Evolutionary conservation across 805 yeast species (phyloP), one percentile per base, ranked within the genome.

Genomic region (Saccharomycopsis sp.): DNA sequence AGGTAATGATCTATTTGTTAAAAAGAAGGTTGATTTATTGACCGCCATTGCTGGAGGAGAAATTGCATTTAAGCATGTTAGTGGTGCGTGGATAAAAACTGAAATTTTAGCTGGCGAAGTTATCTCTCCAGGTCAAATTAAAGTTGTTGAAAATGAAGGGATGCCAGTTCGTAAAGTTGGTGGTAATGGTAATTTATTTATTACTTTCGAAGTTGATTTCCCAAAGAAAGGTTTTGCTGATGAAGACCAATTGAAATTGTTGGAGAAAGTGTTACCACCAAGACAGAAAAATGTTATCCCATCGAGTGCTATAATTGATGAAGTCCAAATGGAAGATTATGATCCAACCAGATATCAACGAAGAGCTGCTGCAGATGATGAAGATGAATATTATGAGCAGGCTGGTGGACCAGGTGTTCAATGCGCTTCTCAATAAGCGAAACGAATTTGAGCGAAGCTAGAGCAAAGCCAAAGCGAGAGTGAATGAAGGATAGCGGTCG

Each of bases 21-120:
- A 82, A 60, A 87, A 86, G 54, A 88, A 87, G 70, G 71, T 93
- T 58, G 97, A 93, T 64, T 73, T 93, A 55, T 72, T 90, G 61
- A 88, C 97, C 21, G 96, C 99, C 24, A 75, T 93, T 56, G 94
- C 96, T 38, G 99, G 99, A 62, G 99, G 99, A 58, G 81, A 81
- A 50, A 74, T 93, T 62, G 81, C 84, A 29, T 70, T 93, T 62
- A 75, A 88, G 71, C 97, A 90, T 61, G 79, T 93, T 47, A 85
- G 87, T 55, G 96, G 96, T 54, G 96, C 88, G 57, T 87, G 79
- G 75, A 70, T 90, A 59, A 86, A 88, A 72, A 77, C 88, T 48
- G 71, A 75, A 31, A 78, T 89, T 51, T 68, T 83, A 41, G 93
- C 97, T 44, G 97, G 97, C 63, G 96, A 90, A 68, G 88, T 90